phyloP scores from a whole-genome alignment of 129 eudicot species.

The Escallonia rubra region DNA sequence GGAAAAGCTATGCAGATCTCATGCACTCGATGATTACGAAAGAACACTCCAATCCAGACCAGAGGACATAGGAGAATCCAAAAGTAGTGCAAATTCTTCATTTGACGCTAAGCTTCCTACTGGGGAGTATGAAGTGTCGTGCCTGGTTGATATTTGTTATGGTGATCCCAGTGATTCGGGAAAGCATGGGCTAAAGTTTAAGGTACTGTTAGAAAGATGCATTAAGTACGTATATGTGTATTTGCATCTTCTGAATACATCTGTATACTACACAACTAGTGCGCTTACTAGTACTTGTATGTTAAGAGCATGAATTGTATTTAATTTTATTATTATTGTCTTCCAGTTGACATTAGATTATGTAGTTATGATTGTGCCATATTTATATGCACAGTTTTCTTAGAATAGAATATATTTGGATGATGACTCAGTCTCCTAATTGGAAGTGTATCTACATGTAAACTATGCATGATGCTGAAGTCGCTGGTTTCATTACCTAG shows the following conservation, averaged over 20 bases:
- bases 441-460: no score
- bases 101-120: constrained; percentile 29
- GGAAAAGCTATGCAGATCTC: constrained; percentile 61
- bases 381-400: no score
- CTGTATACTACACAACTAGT: neutral
- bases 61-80: constrained; percentile 15
- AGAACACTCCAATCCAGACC: constrained; percentile 16
- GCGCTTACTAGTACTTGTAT: neutral
- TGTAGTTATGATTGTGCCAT: neutral
- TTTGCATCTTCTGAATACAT: neutral
- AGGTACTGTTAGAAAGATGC: constrained; percentile 35
- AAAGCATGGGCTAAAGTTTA: constrained; percentile 67
- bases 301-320: neutral
- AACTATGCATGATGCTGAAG: no score
- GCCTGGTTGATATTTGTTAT: constrained; percentile 71
- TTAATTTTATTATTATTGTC: neutral
- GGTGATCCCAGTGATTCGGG: constrained; percentile 63
- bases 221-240: neutral
- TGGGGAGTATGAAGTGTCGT: constrained; percentile 67
- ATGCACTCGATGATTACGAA: constrained; percentile 35
- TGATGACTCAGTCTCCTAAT: no score
- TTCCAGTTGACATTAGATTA: neutral
- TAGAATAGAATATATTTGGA: no score
- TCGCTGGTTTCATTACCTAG: no score
- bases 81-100: constrained; percentile 15